Conservation (phyloP, 2,329 filamentous ascomycete genomes). For the Trichoderma simmonsii region DNA sequence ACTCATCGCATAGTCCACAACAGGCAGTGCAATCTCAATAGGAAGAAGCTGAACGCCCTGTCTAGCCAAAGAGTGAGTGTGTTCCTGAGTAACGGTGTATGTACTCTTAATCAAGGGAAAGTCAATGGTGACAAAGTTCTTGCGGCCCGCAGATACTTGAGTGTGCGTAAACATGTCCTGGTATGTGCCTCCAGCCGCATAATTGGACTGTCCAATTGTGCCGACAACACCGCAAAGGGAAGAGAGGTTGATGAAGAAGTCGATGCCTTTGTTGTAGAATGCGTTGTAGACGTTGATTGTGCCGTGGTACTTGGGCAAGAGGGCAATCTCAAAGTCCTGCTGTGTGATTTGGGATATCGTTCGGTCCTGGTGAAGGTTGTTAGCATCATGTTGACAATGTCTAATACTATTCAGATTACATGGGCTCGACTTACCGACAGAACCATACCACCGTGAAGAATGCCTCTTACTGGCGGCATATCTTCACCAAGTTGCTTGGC, state of each 20-base stretch:
- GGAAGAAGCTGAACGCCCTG: not conserved
- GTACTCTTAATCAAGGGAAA: not conserved
- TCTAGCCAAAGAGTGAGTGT: not conserved
- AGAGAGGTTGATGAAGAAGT: constrained; percentile 40
- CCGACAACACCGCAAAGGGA: constrained; percentile 37
- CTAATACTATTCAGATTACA: not conserved
- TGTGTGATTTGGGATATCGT: constrained; percentile 33
- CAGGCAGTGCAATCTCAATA: not conserved
- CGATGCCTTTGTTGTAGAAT: constrained; percentile 21
- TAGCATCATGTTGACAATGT: not conserved
- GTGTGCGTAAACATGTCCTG: constrained; percentile 27
- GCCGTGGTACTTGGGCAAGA: constrained; percentile 33
- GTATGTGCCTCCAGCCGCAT: constrained; percentile 35
- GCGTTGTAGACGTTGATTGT: constrained; percentile 35
- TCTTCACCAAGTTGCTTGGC: not conserved
- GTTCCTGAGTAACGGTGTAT: not conserved
- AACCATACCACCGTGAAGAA: constrained; percentile 2
- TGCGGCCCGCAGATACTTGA: not conserved
- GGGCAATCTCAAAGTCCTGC: constrained; percentile 27
- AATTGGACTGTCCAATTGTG: constrained; percentile 38
- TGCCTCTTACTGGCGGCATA: not conserved
- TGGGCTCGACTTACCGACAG: not conserved
- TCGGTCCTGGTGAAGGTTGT: not conserved
- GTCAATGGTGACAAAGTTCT: not conserved
- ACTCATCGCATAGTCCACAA: constrained; percentile 9